Conservation (phyloP, 208 protist species). For the Herpetomonas tarakana region DNA sequence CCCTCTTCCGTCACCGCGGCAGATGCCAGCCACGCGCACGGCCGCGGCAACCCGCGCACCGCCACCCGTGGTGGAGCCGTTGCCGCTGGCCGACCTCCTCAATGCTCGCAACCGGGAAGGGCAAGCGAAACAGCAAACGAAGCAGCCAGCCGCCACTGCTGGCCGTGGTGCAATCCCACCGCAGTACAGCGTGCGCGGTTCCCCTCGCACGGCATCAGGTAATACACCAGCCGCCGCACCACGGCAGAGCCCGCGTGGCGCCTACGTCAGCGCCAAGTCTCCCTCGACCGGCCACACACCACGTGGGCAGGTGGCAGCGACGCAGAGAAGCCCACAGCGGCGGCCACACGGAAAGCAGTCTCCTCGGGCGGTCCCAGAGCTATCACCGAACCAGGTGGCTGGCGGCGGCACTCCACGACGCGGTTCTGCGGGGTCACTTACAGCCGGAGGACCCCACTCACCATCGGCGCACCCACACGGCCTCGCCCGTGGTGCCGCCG, state of each 20-base stretch:
- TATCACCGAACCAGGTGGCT: too few relatives aligned
- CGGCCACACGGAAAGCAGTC: too few relatives aligned
- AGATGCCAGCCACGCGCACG: too few relatives aligned
- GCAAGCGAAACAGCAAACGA: not conserved
- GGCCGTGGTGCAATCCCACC: not conserved
- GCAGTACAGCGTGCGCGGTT: not conserved
- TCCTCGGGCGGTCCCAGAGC: too few relatives aligned
- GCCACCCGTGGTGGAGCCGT: not conserved
- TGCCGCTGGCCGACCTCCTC: not conserved
- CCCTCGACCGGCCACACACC: too few relatives aligned
- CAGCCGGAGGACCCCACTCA: not conserved
- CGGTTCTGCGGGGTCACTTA: not conserved
- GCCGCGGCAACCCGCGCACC: too few relatives aligned
- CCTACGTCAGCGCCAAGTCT: too few relatives aligned
- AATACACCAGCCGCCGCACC: not conserved
- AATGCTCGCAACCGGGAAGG: not conserved
- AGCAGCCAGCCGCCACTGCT: too few relatives aligned
- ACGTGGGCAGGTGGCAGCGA: too few relatives aligned
- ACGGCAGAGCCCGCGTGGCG: not conserved
- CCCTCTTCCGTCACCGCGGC: too few relatives aligned
- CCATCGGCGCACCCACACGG: not conserved
- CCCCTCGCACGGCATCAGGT: not conserved
- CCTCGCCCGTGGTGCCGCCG: not conserved
- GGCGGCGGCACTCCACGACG: too few relatives aligned
- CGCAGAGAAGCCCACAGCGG: too few relatives aligned